Evolutionary conservation across 2,329 filamentous ascomycete species (phyloP).

Genomic region (Trichoderma brevicompactum): DNA sequence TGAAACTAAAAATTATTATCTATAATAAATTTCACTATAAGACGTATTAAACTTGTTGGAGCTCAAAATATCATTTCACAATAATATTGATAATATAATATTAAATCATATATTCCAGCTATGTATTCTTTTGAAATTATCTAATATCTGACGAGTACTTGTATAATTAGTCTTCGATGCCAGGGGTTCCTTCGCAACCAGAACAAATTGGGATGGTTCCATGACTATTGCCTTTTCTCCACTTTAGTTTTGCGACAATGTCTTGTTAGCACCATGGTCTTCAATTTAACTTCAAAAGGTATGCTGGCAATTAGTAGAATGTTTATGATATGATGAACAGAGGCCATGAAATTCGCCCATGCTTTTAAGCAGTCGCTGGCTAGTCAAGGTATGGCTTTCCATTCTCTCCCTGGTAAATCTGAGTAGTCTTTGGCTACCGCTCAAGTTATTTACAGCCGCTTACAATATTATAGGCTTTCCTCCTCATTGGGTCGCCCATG

Average conservation of each 20-base stretch:
- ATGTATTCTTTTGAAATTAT: too few species aligned
- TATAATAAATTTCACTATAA: too few species aligned
- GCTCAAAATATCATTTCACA: too few species aligned
- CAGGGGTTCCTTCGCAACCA: neutral
- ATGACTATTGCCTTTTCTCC: conserved; percentile 7
- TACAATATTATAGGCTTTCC: conserved; percentile 63
- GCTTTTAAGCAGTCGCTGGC: conserved; percentile 72
- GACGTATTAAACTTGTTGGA: too few species aligned
- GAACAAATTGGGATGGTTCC: conserved; percentile 7
- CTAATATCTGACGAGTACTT: too few species aligned
- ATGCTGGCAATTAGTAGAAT: neutral
- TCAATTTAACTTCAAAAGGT: neutral
- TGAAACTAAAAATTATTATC: too few species aligned
- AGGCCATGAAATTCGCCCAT: conserved; percentile 82
- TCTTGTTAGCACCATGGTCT: neutral
- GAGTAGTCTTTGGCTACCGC: neutral
- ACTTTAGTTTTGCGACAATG: conserved; percentile 13
- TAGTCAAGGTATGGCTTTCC: conserved; percentile 53
- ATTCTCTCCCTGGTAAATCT: neutral
- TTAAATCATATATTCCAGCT: too few species aligned
- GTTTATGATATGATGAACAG: conserved; percentile 25
- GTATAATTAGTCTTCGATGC: too few species aligned
- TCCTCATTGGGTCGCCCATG: conserved; percentile 70
- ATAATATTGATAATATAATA: too few species aligned
- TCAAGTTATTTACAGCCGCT: neutral